Conservation (phyloP, 345 rosid genomes). For the Gossypium rotundifolium region DNA sequence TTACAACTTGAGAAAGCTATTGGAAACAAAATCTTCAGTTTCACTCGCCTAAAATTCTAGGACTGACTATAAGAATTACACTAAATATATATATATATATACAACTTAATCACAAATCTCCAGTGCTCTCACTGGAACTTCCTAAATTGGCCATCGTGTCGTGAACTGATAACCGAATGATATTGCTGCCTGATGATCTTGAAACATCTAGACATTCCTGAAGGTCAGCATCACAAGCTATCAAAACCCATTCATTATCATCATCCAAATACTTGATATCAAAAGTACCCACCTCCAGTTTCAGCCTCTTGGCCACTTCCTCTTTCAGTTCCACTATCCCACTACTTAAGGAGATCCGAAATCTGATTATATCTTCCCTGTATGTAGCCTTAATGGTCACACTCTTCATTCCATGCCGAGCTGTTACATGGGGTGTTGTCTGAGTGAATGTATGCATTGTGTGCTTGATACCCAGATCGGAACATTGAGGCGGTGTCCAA, state of each 20-base stretch:
- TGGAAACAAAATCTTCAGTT: slow-evolving; percentile 17
- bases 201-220: slow-evolving; percentile 72
- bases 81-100: slow-evolving; percentile 1
- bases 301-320: slow-evolving; percentile 81
- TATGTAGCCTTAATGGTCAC: slow-evolving; percentile 74
- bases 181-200: slow-evolving; percentile 51
- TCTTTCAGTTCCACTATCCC: slow-evolving; percentile 61
- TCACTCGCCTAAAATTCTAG: slow-evolving; percentile 10
- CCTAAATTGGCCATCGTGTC: slow-evolving; percentile 59
- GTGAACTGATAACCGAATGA: slow-evolving; percentile 59
- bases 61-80: slow-evolving; percentile 15
- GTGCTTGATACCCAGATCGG: slow-evolving; percentile 18
- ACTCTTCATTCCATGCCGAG: slow-evolving; percentile 33
- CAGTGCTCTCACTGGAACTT: slow-evolving; percentile 87
- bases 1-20: slow-evolving; percentile 14
- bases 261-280: slow-evolving; percentile 80
- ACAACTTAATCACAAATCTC: slow-evolving; percentile 29
- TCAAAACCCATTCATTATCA: slow-evolving; percentile 75
- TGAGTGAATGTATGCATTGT: slow-evolving; percentile 18
- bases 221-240: slow-evolving; percentile 75
- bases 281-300: slow-evolving; percentile 63
- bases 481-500: slow-evolving; percentile 32
- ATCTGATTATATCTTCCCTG: slow-evolving; percentile 74
- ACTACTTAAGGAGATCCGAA: slow-evolving; percentile 45
- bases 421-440: slow-evolving; percentile 20